These are phyloP conservation scores for Phytophthora gonapodyides DNA, from an alignment of 352 stramenopile genomes.

Conservation along the genomic window DNA sequence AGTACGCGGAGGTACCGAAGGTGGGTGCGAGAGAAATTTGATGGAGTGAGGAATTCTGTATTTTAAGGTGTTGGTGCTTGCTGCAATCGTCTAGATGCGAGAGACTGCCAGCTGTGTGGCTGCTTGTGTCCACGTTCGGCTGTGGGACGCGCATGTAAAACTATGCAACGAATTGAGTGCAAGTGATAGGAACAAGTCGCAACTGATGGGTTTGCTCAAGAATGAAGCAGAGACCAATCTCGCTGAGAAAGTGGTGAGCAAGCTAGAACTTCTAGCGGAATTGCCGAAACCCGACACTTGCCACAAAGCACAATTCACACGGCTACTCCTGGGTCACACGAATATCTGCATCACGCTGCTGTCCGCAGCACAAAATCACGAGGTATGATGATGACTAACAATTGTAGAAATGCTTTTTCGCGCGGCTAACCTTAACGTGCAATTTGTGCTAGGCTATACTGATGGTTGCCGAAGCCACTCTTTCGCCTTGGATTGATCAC, in stretches of 20 bases:
- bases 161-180: slow-evolving; percentile 24
- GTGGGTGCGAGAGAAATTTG: slow-evolving; percentile 23
- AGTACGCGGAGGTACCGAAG: slow-evolving; percentile 56
- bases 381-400: slow-evolving; percentile 27
- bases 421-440: slow-evolving; percentile 4
- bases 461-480: slow-evolving; percentile 22
- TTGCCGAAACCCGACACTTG: slow-evolving; percentile 48
- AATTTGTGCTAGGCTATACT: slow-evolving; percentile 34
- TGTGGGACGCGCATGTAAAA: slow-evolving; percentile 49
- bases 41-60: background rate
- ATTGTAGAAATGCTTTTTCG: background rate
- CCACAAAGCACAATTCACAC: slow-evolving; percentile 52
- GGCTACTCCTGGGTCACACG: slow-evolving; percentile 51
- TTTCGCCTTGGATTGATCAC: slow-evolving; percentile 63
- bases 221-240: background rate
- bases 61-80: slow-evolving; percentile 4
- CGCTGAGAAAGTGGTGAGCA: slow-evolving; percentile 4
- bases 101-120: slow-evolving; percentile 43
- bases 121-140: slow-evolving; percentile 51
- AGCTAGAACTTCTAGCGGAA: slow-evolving; percentile 27
- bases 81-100: slow-evolving; percentile 19
- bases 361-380: slow-evolving; percentile 31
- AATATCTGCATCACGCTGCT: slow-evolving; percentile 51
- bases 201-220: slow-evolving; percentile 18
- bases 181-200: background rate